Percentiles rank a stretch among this genome's conserved stretches.
These are phyloP conservation scores for Kregervanrija fluxuum DNA, from an alignment of 805 yeast species.

Conservation along the genomic window DNA sequence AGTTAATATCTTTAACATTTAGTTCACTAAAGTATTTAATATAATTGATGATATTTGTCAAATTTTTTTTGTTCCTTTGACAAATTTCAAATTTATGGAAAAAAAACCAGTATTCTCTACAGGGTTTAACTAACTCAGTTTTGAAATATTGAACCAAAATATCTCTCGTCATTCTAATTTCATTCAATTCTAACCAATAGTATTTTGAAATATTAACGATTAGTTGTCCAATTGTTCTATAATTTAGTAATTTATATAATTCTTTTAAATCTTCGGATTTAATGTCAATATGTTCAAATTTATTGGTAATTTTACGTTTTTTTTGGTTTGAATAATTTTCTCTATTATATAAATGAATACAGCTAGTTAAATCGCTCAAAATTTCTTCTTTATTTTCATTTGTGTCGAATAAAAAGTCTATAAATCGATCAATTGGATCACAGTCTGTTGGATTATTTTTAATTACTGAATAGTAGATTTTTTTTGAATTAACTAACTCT, in stretches of 20 bases:
- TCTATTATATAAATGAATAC: slow-evolving; percentile 12
- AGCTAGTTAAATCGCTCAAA: slow-evolving; percentile 9
- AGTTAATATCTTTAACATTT: slow-evolving; percentile 42
- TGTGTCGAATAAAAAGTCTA: slow-evolving; percentile 7
- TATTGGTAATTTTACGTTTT: not conserved
- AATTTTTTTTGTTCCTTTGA: slow-evolving; percentile 36
- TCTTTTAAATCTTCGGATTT: slow-evolving; percentile 11
- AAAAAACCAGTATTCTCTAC: slow-evolving; percentile 49
- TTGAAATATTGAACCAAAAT: slow-evolving; percentile 20
- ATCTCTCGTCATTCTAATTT: slow-evolving; percentile 20
- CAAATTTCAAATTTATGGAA: slow-evolving; percentile 47
- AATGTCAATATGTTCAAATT: not conserved
- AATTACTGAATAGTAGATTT: slow-evolving; percentile 15
- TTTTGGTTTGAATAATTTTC: slow-evolving; percentile 4
- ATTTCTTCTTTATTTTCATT: slow-evolving; percentile 5
- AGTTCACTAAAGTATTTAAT: slow-evolving; percentile 39
- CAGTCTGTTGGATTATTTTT: slow-evolving; percentile 4
- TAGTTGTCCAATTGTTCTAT: slow-evolving; percentile 20
- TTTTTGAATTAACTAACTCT: slow-evolving; percentile 14
- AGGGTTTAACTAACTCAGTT: slow-evolving; percentile 29
- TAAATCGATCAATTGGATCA: slow-evolving; percentile 6
- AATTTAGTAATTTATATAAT: slow-evolving; percentile 13
- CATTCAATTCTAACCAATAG: slow-evolving; percentile 18
- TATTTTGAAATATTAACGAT: slow-evolving; percentile 22
- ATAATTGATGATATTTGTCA: slow-evolving; percentile 37